A percentile compares a stretch with the other conserved stretches of the same genome.
phyloP scores from a whole-genome alignment of 371 early-diverging fungal genomes.

The Synchytrium microbalum region DNA sequence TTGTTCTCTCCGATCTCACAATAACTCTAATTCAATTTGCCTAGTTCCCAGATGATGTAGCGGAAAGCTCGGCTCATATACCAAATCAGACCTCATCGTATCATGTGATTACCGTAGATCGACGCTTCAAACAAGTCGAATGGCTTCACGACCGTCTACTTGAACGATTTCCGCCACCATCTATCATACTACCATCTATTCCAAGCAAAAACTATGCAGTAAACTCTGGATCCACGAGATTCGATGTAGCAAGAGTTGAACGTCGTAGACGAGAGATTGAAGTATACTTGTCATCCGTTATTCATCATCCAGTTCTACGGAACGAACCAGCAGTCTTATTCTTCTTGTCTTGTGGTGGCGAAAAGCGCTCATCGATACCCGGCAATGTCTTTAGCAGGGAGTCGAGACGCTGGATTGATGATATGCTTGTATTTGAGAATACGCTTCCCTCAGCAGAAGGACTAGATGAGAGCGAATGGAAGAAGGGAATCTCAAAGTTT shows the following conservation, averaged over 20 bases:
- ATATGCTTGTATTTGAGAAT: neutral
- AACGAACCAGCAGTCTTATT: conserved; percentile 14
- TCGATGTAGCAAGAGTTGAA: conserved; percentile 13
- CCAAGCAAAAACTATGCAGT: conserved; percentile 8
- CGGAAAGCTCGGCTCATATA: neutral
- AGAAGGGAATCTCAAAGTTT: neutral
- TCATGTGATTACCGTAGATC: conserved; percentile 11
- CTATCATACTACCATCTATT: conserved; percentile 11
- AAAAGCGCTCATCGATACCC: neutral
- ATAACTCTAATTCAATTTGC: neutral
- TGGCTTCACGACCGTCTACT: conserved; percentile 18
- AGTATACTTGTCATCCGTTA: conserved; percentile 10
- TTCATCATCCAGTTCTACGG: conserved; percentile 13
- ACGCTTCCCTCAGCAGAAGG: neutral
- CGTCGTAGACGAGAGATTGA: conserved; percentile 11
- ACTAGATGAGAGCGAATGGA: neutral
- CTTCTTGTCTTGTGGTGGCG: conserved; percentile 19
- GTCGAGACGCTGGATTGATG: neutral
- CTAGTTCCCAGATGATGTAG: neutral
- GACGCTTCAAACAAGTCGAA: conserved; percentile 17
- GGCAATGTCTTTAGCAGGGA: neutral
- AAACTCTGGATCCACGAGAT: neutral
- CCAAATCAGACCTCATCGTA: neutral
- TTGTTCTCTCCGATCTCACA: too few relatives aligned
- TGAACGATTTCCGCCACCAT: conserved; percentile 13